Evolutionary conservation across 139 green algal species (phyloP), one percentile per base, ranked within the genome.

Genomic region (Tetratostichococcus sp.): DNA sequence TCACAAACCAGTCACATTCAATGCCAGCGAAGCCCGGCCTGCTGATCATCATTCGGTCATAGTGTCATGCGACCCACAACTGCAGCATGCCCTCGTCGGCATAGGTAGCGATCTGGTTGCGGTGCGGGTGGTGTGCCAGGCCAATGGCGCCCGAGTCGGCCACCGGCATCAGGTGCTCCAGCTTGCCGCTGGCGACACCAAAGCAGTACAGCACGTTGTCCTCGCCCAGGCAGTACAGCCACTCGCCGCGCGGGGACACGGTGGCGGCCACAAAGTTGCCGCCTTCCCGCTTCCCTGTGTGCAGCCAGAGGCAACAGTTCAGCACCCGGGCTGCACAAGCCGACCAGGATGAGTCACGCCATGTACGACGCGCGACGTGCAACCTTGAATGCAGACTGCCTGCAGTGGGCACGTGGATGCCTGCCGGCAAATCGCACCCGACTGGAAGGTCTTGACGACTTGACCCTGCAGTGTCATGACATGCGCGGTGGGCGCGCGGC

Each of bases 101-200:
- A 42, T 80, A 97, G 0, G 91, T 97, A 26, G 94, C 94, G 30
- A 99, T n/a, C 62, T 97, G 72, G 76, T 98, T 99, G 30, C 92
- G 84, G 79, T 94, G 89, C 1, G 95, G 95, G 83, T 99, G 95
- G 77, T 97, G 93, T 4, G 83, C 78, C 22, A 99, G 32, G 17
- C 94, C 93, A 72, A 99, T 97, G 17, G 90, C 81, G 6, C 86
- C 89, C 77, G 95, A 95, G 2, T 97, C 90, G 35, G 93, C 88
- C 32, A 89, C 88, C 87, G 91, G 81, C 80, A 98, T 87, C 11
- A 94, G 79, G 76, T 97, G 83, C 84, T 97, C 93, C 79, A 98
- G 82, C 78, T 95, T 97, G 42, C 89, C 88, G 1, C 35, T 74
- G 5, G 34, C 69, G 2, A 79, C 73, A 34, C 58, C 75, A 83